Evolutionary conservation across 148 eudicot genomes (phyloP).

Genomic region (Salicornia ramosissima): DNA sequence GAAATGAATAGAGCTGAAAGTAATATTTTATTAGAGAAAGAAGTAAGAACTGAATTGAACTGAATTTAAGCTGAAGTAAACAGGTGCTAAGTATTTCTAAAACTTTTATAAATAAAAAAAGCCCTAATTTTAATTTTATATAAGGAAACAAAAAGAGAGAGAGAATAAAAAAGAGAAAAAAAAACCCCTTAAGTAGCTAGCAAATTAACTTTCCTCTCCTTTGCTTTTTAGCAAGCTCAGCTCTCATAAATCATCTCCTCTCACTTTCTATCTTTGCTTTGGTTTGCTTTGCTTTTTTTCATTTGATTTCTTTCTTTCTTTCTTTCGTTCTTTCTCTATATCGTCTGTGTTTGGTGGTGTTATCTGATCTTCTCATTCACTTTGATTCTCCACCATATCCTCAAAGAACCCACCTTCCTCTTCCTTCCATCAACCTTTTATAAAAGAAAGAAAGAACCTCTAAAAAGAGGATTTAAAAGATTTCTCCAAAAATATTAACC

Average conservation of each 20-base stretch:
- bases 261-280: conserved; percentile 33
- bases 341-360: conserved; percentile 23
- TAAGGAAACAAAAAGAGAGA: conserved; percentile 26
- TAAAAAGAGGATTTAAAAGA: conserved; percentile 8
- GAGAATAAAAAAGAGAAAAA: conserved; percentile 23
- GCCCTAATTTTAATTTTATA: conserved; percentile 18
- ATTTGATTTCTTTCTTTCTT: conserved; percentile 8
- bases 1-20: no score
- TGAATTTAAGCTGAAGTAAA: no score
- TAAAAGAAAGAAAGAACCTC: conserved; percentile 40
- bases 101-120: conserved; percentile 4
- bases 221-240: background rate
- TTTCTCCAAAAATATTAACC: conserved; percentile 14
- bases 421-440: conserved; percentile 41
- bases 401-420: conserved; percentile 24
- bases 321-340: conserved; percentile 20
- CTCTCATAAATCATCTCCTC: conserved; percentile 1
- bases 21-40: no score
- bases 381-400: conserved; percentile 57
- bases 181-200: conserved; percentile 27
- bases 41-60: no score
- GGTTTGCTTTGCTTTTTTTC: background rate
- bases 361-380: conserved; percentile 32
- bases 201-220: conserved; percentile 19
- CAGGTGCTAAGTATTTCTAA: no score